phyloP scores from a whole-genome alignment of 192 early-diverging fungal species.

The Phlyctochytrium arcticum region DNA sequence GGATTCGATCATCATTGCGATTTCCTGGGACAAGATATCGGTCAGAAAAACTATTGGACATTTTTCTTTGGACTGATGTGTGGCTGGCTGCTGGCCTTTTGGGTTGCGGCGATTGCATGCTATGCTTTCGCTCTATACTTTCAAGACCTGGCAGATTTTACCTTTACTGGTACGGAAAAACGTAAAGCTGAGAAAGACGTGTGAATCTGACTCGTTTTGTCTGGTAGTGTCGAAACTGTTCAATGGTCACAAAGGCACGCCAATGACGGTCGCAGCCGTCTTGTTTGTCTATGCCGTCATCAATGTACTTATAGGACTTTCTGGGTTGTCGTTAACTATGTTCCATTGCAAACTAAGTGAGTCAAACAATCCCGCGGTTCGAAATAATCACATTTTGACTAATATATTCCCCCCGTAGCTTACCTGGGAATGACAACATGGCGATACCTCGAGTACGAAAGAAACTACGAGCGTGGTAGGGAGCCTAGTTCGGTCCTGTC shows the following conservation, averaged over 20 bases:
- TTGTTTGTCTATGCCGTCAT: neutral
- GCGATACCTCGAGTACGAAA: neutral
- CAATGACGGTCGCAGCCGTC: neutral
- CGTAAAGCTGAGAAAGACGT: neutral
- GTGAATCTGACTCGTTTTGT: neutral
- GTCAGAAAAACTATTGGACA: constrained; percentile 34
- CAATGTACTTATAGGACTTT: neutral
- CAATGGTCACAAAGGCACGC: neutral
- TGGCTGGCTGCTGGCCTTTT: constrained; percentile 3
- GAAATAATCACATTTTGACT: no score
- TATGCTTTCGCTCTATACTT: constrained; percentile 39
- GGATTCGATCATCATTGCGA: constrained; percentile 50
- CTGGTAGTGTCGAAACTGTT: neutral
- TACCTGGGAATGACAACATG: neutral
- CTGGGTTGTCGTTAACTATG: neutral
- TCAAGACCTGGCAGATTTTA: constrained; percentile 6
- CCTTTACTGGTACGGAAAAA: neutral
- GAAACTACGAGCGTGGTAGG: neutral
- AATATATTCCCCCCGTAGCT: no score
- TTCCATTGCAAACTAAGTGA: neutral
- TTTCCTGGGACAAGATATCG: constrained; percentile 45
- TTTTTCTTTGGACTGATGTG: constrained; percentile 31
- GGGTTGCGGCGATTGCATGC: constrained; percentile 6
- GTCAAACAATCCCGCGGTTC: no score
- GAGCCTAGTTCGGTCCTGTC: no score